Conservation (phyloP, 306 rosid genomes). For the Senna siamea region DNA sequence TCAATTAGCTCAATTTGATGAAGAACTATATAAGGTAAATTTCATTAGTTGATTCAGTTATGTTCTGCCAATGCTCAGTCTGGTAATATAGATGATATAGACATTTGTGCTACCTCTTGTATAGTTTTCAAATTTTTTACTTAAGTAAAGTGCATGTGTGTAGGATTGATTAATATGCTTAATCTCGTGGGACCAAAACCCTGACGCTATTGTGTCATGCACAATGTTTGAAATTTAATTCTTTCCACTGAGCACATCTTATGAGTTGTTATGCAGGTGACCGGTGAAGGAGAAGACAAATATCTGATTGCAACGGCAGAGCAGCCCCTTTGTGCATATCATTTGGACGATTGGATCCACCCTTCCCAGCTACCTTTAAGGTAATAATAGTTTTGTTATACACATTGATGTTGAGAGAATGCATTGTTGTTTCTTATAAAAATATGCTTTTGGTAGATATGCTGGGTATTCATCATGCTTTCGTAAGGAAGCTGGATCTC, state of each 20-base stretch:
- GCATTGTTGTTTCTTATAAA: slow-evolving; percentile 11
- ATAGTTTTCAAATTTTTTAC: not conserved
- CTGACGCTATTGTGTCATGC: not conserved
- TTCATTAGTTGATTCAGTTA: slow-evolving; percentile 16
- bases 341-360: slow-evolving; percentile 93
- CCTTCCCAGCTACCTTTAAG: slow-evolving; percentile 89
- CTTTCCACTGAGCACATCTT: slow-evolving; percentile 8
- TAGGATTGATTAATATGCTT: not conserved
- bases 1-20: slow-evolving; percentile 93
- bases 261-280: slow-evolving; percentile 55
- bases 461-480: slow-evolving; percentile 99
- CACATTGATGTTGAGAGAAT: not conserved
- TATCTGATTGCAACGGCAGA: slow-evolving; percentile 97
- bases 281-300: slow-evolving; percentile 98
- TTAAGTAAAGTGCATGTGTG: not conserved
- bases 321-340: slow-evolving; percentile 93
- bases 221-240: not conserved
- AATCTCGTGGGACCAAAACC: not conserved
- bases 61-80: not conserved
- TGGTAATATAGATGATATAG: no score
- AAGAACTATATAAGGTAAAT: slow-evolving; percentile 91
- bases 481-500: slow-evolving; percentile 97
- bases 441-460: slow-evolving; percentile 54
- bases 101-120: not conserved
- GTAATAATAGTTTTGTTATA: slow-evolving; percentile 41